These are phyloP conservation scores for Coix lacrymajobi DNA, from an alignment of 176 grass and related monocot genomes.

Conservation along the genomic window DNA sequence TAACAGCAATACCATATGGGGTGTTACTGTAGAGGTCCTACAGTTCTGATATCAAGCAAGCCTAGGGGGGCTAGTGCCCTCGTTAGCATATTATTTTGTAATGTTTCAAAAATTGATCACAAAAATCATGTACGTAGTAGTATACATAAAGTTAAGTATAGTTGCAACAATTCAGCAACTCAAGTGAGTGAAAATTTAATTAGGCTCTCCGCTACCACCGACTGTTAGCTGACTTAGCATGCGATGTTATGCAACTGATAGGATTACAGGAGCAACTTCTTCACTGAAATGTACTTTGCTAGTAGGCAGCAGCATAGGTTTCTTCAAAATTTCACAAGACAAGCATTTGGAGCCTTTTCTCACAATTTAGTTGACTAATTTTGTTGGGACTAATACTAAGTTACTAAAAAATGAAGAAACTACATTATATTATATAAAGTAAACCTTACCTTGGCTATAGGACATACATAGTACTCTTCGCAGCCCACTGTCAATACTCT, in stretches of 20 bases:
- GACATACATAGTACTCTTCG: constrained; percentile 45
- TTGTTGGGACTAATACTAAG: neutral
- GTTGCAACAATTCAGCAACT: neutral
- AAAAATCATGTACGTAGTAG: neutral
- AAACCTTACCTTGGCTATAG: constrained; percentile 56
- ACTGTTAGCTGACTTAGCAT: neutral
- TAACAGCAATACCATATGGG: neutral
- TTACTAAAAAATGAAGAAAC: neutral
- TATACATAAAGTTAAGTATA: neutral
- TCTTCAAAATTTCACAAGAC: neutral
- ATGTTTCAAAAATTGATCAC: neutral
- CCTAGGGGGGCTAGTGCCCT: too few relatives aligned
- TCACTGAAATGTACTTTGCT: neutral
- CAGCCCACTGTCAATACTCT: neutral
- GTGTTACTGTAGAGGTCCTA: neutral
- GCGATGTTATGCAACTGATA: neutral
- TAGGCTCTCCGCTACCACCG: neutral
- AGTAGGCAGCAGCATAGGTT: neutral
- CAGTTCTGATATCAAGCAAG: neutral
- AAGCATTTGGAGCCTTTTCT: neutral
- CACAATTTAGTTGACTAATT: neutral
- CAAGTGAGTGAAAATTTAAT: neutral
- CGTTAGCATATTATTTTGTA: neutral
- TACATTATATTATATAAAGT: neutral
- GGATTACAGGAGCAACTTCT: neutral